Conservation (phyloP, 345 rosid species). For the Dipteronia dyeriana region DNA sequence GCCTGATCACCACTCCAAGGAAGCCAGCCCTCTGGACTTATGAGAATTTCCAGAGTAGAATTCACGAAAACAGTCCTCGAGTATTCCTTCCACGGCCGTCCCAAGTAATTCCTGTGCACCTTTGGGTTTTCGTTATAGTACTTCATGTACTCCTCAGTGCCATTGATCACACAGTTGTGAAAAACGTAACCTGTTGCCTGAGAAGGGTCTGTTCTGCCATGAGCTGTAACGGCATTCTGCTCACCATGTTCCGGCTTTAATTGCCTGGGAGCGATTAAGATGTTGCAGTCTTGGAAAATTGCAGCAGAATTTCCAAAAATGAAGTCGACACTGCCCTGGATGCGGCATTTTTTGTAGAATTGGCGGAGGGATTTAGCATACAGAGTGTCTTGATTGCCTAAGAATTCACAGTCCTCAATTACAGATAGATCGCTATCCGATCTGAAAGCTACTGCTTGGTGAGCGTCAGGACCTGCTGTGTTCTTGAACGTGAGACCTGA, state of each 20-base stretch:
- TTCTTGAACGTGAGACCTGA: conserved; percentile 74
- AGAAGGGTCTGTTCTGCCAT: conserved; percentile 86
- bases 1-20: conserved; percentile 77
- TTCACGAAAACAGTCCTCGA: conserved; percentile 74
- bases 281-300: conserved; percentile 66
- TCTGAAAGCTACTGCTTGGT: conserved; percentile 94
- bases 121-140: conserved; percentile 55
- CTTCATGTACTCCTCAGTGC: conserved; percentile 76
- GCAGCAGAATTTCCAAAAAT: conserved; percentile 89
- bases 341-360: conserved; percentile 71
- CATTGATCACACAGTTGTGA: conserved; percentile 68
- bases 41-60: conserved; percentile 57
- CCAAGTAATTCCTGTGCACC: conserved; percentile 69
- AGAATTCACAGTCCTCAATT: conserved; percentile 78
- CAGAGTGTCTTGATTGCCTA: conserved; percentile 92
- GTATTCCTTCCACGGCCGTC: conserved; percentile 97
- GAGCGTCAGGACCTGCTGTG: conserved; percentile 81
- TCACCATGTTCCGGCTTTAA: conserved; percentile 73
- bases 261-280: conserved; percentile 67
- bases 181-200: conserved; percentile 77
- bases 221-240: conserved; percentile 75
- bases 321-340: conserved; percentile 92
- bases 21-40: conserved; percentile 73
- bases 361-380: conserved; percentile 90
- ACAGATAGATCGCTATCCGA: conserved; percentile 81